A percentile compares a stretch with the other conserved stretches of the same genome.
Evolutionary conservation across 345 rosid species (phyloP).

Genomic region (Viola odorata): DNA sequence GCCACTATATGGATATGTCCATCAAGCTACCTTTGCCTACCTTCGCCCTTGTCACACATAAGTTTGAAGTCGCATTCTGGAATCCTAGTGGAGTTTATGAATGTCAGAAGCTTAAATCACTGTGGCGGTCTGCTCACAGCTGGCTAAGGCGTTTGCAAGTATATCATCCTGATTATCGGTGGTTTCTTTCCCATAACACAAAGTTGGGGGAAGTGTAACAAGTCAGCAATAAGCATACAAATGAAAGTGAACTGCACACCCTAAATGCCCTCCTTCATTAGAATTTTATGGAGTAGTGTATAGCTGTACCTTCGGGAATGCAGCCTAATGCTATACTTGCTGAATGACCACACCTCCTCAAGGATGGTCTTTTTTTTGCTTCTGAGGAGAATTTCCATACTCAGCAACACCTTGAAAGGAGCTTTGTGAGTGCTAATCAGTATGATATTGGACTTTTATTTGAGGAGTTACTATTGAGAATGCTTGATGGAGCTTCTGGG

Average conservation of each 20-base stretch:
- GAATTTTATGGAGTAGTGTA: slow-evolving; percentile 2
- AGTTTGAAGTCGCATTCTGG: slow-evolving; percentile 76
- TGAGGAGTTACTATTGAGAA: neutral
- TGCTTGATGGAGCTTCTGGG: slow-evolving; percentile 1
- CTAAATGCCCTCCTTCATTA: slow-evolving; percentile 5
- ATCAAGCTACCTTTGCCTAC: slow-evolving; percentile 52
- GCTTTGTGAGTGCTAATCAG: slow-evolving; percentile 1
- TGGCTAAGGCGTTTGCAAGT: slow-evolving; percentile 70
- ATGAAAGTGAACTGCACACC: slow-evolving; percentile 10
- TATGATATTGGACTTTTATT: neutral
- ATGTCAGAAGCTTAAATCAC: slow-evolving; percentile 45
- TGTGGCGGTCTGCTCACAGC: slow-evolving; percentile 55
- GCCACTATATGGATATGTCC: slow-evolving; percentile 20
- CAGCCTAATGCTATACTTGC: neutral
- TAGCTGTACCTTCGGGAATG: neutral
- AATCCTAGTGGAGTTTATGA: slow-evolving; percentile 46
- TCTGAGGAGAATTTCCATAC: neutral
- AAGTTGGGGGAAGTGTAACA: slow-evolving; percentile 13
- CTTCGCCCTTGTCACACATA: slow-evolving; percentile 80
- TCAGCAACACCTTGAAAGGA: neutral
- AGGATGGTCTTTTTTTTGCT: neutral
- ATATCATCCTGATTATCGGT: slow-evolving; percentile 67
- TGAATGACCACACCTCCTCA: neutral
- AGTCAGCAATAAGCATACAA: neutral
- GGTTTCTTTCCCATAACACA: slow-evolving; percentile 52